A percentile compares a stretch with the other conserved stretches of the same genome.
Conservation (phyloP, 352 stramenopile species). For the Peronospora tabacina region DNA sequence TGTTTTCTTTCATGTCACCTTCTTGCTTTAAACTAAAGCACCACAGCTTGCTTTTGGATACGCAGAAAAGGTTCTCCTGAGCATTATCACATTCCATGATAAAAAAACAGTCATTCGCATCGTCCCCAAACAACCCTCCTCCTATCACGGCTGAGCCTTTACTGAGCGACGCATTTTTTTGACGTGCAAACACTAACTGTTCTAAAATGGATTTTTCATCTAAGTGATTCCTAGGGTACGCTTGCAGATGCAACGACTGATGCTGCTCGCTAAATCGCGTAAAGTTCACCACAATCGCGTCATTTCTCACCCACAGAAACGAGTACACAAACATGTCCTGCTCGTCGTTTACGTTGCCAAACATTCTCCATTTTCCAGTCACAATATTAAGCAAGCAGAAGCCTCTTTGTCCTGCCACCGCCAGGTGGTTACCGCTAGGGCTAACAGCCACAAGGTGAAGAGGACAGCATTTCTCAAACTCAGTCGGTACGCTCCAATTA, state of each 20-base stretch:
- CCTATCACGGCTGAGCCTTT: constrained; percentile 1
- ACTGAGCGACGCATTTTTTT: constrained; percentile 19
- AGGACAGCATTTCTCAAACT: constrained; percentile 60
- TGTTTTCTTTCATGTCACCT: constrained; percentile 38
- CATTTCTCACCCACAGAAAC: constrained; percentile 56
- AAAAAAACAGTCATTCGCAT: constrained; percentile 34
- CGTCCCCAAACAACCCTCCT: constrained; percentile 7
- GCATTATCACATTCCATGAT: constrained; percentile 55
- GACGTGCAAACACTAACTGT: constrained; percentile 35
- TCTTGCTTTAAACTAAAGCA: constrained; percentile 35
- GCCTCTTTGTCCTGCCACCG: constrained; percentile 58
- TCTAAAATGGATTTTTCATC: constrained; percentile 55
- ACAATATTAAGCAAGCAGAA: constrained; percentile 65
- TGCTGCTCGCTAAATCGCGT: constrained; percentile 54
- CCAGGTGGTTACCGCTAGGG: constrained; percentile 47
- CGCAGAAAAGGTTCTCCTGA: constrained; percentile 44
- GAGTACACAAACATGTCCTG: constrained; percentile 63
- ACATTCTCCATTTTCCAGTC: constrained; percentile 73
- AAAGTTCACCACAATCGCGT: constrained; percentile 58
- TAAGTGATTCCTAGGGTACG: constrained; percentile 70
- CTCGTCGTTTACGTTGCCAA: constrained; percentile 82
- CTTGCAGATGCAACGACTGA: constrained; percentile 46
- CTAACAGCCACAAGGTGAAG: constrained; percentile 55
- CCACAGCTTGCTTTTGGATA: constrained; percentile 53
- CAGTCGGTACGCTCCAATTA: constrained; percentile 47